These are phyloP conservation scores for Erysimum cheiranthoides DNA, from an alignment of 345 rosid genomes.

Conservation along the genomic window DNA sequence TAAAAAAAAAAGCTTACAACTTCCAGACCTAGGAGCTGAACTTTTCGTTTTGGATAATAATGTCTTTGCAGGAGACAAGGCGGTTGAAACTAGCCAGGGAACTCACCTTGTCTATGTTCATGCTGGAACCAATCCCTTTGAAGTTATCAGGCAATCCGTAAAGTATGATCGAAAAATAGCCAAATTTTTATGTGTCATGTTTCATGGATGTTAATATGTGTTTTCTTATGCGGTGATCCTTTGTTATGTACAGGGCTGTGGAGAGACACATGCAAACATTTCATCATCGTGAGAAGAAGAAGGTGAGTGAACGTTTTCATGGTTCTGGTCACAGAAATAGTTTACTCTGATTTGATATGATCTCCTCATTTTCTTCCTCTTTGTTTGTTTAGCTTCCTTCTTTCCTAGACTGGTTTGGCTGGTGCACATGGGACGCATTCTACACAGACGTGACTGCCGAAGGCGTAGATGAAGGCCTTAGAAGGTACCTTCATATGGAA, in stretches of 20 bases:
- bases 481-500: conserved; percentile 56
- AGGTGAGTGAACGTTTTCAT: conserved; percentile 48
- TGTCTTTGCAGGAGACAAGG: conserved; percentile 86
- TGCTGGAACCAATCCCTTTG: conserved; percentile 96
- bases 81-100: conserved; percentile 88
- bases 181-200: neutral
- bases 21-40: conserved; percentile 30
- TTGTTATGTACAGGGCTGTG: conserved; percentile 58
- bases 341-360: conserved; percentile 27
- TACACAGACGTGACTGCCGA: conserved; percentile 97
- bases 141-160: conserved; percentile 89
- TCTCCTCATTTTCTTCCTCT: conserved; percentile 25
- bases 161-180: conserved; percentile 55
- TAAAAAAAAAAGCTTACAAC: neutral
- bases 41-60: conserved; percentile 44
- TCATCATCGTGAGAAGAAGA: conserved; percentile 83
- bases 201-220: conserved; percentile 14
- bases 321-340: conserved; percentile 1
- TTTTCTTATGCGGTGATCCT: conserved; percentile 1
- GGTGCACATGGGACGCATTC: conserved; percentile 99
- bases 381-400: conserved; percentile 68
- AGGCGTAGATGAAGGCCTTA: conserved; percentile 92
- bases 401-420: conserved; percentile 95
- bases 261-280: conserved; percentile 93
- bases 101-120: conserved; percentile 87